A percentile compares a stretch with the other conserved stretches of the same genome.
These are phyloP conservation scores for Herpetomonas tarakana DNA, from an alignment of 208 protist genomes.

Conservation along the genomic window DNA sequence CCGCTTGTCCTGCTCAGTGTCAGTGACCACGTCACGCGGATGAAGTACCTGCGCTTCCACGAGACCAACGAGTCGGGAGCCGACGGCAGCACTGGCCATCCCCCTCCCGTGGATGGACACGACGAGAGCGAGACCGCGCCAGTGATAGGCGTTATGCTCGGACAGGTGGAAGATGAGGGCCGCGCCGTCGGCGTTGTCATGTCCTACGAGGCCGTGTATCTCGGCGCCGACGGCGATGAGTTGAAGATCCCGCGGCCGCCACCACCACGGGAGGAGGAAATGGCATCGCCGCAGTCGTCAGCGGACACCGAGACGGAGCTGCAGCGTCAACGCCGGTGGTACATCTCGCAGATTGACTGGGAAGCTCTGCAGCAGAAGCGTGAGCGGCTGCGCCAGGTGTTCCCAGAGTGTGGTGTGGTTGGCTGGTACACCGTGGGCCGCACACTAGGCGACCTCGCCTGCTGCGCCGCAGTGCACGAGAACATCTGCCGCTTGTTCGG, in stretches of 20 bases:
- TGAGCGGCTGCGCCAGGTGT: slow-evolving; percentile 40
- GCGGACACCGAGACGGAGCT: not conserved
- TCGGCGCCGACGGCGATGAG: slow-evolving; percentile 5
- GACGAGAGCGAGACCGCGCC: not conserved
- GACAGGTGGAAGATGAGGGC: slow-evolving; percentile 7
- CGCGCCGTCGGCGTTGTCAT: slow-evolving; percentile 28
- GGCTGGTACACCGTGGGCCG: slow-evolving; percentile 66
- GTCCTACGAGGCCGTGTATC: slow-evolving; percentile 44
- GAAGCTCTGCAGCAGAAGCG: slow-evolving; percentile 22
- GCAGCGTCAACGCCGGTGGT: slow-evolving; percentile 9
- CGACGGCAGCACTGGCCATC: not conserved
- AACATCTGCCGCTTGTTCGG: slow-evolving; percentile 13
- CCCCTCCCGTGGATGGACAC: no score
- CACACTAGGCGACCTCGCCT: slow-evolving; percentile 6
- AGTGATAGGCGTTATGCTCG: slow-evolving; percentile 30
- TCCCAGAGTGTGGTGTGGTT: slow-evolving; percentile 43
- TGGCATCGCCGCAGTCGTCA: not conserved
- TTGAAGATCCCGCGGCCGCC: not conserved
- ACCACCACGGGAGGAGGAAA: not conserved
- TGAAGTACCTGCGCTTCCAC: slow-evolving; percentile 9
- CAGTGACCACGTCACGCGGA: slow-evolving; percentile 58
- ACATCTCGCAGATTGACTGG: slow-evolving; percentile 37
- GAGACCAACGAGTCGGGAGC: not conserved
- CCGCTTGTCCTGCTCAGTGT: slow-evolving; percentile 73
- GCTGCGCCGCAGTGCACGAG: slow-evolving; percentile 16